A percentile compares a stretch with the other conserved stretches of the same genome.
Conservation (phyloP, 768 basidiomycete genomes). For the Leucocoprinus birnbaumii region DNA sequence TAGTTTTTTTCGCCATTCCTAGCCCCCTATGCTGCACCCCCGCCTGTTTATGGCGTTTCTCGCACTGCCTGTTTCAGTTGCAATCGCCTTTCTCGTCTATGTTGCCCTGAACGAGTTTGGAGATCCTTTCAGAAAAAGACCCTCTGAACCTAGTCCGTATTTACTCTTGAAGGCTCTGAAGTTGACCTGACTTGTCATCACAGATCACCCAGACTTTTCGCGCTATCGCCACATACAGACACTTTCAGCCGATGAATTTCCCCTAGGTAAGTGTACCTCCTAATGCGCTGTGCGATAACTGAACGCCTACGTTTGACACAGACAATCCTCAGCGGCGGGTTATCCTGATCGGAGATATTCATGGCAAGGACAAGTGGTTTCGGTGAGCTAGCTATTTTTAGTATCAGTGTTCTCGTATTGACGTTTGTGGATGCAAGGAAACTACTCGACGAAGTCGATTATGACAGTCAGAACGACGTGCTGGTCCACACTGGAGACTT, state of each 20-base stretch:
- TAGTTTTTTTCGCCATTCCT: conserved; percentile 12
- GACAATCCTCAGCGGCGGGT: conserved; percentile 53
- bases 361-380: conserved; percentile 73
- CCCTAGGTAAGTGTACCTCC: conserved; percentile 39
- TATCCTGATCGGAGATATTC: conserved; percentile 85
- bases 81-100: not conserved
- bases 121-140: not conserved
- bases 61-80: not conserved
- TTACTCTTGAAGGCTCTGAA: not conserved
- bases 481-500: conserved; percentile 87
- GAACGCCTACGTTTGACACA: conserved; percentile 20
- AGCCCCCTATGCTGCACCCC: conserved; percentile 13
- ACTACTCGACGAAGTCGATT: conserved; percentile 61
- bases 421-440: conserved; percentile 34
- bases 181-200: not conserved
- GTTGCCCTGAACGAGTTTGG: too few species aligned
- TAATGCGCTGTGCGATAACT: not conserved
- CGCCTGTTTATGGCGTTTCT: conserved; percentile 9
- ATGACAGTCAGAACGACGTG: conserved; percentile 56
- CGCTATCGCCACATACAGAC: conserved; percentile 40
- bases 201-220: conserved; percentile 56
- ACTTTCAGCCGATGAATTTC: conserved; percentile 48
- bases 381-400: conserved; percentile 42
- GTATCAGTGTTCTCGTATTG: not conserved
- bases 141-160: not conserved